Evolutionary conservation across 2,329 filamentous ascomycete genomes (phyloP).

Genomic region (Blumeria hordei): DNA sequence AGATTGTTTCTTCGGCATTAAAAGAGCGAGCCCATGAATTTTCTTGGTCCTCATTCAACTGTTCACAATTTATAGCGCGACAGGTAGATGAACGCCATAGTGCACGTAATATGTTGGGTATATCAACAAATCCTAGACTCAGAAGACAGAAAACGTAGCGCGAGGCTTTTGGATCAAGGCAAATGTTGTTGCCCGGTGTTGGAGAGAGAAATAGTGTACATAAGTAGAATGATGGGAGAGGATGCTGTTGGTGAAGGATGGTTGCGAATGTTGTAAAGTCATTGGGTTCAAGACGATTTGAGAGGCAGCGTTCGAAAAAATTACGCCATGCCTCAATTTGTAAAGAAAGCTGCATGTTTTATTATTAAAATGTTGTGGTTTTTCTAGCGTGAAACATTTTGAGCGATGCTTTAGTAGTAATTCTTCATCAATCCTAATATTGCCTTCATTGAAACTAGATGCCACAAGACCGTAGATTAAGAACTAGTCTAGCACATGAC

Average conservation of each 20-base stretch:
- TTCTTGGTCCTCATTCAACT: conserved; percentile 4
- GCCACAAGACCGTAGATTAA: too few species aligned
- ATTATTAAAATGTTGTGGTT: too few species aligned
- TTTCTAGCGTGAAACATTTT: too few species aligned
- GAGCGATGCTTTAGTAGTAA: too few species aligned
- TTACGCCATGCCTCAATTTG: conserved; percentile 19
- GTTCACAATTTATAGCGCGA: conserved; percentile 2
- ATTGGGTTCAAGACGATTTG: conserved; percentile 25
- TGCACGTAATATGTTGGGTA: conserved; percentile 27
- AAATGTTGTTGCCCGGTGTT: conserved; percentile 19
- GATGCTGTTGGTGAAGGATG: conserved; percentile 25
- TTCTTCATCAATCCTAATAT: too few species aligned
- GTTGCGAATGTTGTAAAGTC: conserved; percentile 27
- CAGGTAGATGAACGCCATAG: conserved; percentile 27
- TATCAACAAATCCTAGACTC: conserved; percentile 25
- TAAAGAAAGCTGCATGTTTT: too few species aligned
- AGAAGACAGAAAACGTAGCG: conserved; percentile 34
- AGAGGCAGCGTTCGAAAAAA: conserved; percentile 27
- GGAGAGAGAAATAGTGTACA: conserved; percentile 36
- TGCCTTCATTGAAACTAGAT: too few species aligned
- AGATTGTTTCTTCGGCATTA: conserved; percentile 16
- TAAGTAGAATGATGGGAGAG: conserved; percentile 25
- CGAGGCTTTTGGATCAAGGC: conserved; percentile 32
- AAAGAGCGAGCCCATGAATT: conserved; percentile 31
- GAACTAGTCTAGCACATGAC: too few species aligned